Conservation (phyloP, 2,329 filamentous ascomycete genomes). For the Epichloe hybrida region DNA sequence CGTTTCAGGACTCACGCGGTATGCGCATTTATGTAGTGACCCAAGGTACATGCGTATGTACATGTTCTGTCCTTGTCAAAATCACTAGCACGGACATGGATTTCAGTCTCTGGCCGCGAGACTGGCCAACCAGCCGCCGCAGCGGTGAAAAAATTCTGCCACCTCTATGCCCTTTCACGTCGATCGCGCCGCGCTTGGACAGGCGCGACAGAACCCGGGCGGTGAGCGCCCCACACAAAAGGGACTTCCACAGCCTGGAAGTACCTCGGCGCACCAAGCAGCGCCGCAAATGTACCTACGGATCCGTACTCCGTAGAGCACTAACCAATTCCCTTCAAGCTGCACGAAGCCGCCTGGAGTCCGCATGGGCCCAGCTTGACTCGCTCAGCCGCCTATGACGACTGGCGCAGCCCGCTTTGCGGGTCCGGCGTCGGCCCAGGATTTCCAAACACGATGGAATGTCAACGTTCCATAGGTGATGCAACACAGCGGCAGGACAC, state of each 20-base stretch:
- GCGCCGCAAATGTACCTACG: not conserved
- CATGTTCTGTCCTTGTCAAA: not conserved
- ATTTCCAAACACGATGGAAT: conserved; percentile 3
- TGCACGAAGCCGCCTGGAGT: not conserved
- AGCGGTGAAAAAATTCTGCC: conserved; percentile 7
- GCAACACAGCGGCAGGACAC: conserved; percentile 4
- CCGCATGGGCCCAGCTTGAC: not conserved
- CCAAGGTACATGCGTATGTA: no score
- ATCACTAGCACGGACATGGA: conserved; percentile 1
- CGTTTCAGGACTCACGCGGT: no score
- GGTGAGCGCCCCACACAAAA: conserved; percentile 1
- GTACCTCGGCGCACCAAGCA: not conserved
- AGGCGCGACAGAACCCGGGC: not conserved
- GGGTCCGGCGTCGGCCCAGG: conserved; percentile 4
- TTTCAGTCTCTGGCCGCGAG: not conserved
- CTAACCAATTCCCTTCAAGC: not conserved
- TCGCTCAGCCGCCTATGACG: not conserved
- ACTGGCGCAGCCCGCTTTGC: conserved; percentile 1
- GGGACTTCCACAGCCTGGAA: not conserved
- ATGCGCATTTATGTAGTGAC: no score
- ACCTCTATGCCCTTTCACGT: not conserved
- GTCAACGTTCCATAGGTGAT: conserved; percentile 2
- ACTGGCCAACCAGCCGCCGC: conserved; percentile 1
- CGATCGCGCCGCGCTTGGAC: not conserved
- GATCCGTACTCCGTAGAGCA: no score